A percentile compares a stretch with the other conserved stretches of the same genome.
Evolutionary conservation across 2,329 filamentous ascomycete species (phyloP).

Genomic region (Madurella mycetomatis): DNA sequence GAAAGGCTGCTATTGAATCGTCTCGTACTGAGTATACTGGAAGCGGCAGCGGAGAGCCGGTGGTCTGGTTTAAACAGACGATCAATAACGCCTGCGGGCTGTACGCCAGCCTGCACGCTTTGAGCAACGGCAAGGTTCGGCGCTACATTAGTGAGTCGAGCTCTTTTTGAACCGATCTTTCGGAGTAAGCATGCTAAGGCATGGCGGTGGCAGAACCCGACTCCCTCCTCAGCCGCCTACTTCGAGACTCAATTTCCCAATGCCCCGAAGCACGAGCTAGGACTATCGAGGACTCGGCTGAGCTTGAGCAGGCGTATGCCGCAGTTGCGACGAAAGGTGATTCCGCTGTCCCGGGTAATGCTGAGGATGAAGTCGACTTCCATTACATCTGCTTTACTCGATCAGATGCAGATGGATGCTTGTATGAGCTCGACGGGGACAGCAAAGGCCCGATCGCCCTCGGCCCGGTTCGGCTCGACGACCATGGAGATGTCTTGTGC

Average conservation of each 20-base stretch:
- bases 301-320: constrained; percentile 7
- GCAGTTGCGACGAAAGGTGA: constrained; percentile 45
- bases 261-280: not conserved
- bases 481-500: no score
- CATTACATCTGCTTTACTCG: constrained; percentile 72
- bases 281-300: not conserved
- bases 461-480: no score
- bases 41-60: not conserved
- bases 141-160: constrained; percentile 36
- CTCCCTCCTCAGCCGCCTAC: not conserved
- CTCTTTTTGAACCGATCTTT: not conserved
- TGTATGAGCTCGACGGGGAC: constrained; percentile 57
- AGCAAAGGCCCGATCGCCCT: no score
- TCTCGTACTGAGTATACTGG: constrained; percentile 14
- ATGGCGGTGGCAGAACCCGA: not conserved
- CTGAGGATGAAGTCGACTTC: constrained; percentile 60
- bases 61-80: constrained; percentile 17
- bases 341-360: constrained; percentile 53
- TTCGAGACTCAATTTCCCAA: not conserved
- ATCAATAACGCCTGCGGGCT: constrained; percentile 66
- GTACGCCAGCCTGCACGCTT: constrained; percentile 61
- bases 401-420: constrained; percentile 41
- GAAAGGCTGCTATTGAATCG: constrained; percentile 36
- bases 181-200: not conserved
- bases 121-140: constrained; percentile 55